These are phyloP conservation scores for Cladosporium velox DNA, from an alignment of 2,329 filamentous ascomycete species.

Conservation along the genomic window DNA sequence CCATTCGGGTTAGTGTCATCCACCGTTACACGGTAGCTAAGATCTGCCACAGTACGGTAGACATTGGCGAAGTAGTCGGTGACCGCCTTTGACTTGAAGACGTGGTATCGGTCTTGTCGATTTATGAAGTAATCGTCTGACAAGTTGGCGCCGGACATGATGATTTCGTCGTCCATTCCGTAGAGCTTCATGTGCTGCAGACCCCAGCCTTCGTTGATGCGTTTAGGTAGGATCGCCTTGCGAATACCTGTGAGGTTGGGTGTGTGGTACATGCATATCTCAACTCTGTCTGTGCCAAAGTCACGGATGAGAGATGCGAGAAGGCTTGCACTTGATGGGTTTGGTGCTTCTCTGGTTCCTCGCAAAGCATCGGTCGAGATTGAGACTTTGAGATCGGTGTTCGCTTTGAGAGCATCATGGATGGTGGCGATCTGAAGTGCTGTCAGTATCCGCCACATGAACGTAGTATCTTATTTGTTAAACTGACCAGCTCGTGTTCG, in stretches of 20 bases:
- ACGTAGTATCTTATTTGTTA: rapidly evolving
- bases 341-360: conserved; percentile 85
- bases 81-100: conserved; percentile 77
- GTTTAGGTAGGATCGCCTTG: conserved; percentile 79
- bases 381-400: conserved; percentile 76
- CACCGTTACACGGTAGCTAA: conserved; percentile 80
- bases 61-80: conserved; percentile 80
- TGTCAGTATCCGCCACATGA: neutral
- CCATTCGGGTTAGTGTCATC: conserved; percentile 47
- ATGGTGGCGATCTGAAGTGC: conserved; percentile 69
- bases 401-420: conserved; percentile 70
- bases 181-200: conserved; percentile 99
- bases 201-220: conserved; percentile 98
- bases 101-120: conserved; percentile 89
- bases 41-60: conserved; percentile 72
- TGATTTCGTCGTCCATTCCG: conserved; percentile 90
- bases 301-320: conserved; percentile 80
- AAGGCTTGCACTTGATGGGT: conserved; percentile 83
- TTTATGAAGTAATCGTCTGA: conserved; percentile 96
- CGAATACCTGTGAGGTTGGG: conserved; percentile 86
- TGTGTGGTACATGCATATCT: conserved; percentile 97
- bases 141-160: conserved; percentile 92
- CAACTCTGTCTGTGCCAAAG: conserved; percentile 80
- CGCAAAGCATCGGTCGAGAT: conserved; percentile 89
- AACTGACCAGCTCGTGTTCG: conserved; percentile 75